Percentiles rank a stretch among this genome's conserved stretches.
phyloP scores from a whole-genome alignment of 2,329 filamentous ascomycete species.

The Apiospora aurea region DNA sequence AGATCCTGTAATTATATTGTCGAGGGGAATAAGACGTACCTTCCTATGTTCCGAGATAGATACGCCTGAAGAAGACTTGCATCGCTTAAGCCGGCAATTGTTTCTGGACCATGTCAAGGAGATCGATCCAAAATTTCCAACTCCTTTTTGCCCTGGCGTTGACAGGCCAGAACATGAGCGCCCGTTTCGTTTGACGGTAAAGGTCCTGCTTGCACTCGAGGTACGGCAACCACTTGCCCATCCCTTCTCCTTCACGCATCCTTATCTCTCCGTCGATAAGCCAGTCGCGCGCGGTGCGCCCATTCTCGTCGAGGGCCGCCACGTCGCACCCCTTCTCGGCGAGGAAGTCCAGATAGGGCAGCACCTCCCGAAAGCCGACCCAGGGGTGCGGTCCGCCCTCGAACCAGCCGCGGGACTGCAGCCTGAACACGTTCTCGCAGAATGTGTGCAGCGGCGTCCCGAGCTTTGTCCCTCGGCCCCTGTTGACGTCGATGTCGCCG shows the following conservation, averaged over 20 bases:
- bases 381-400: background rate
- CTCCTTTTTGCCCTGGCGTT: background rate
- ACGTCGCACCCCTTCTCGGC: background rate
- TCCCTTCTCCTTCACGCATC: background rate
- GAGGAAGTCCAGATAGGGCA: background rate
- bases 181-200: background rate
- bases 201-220: background rate
- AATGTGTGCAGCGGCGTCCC: background rate
- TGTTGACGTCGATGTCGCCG: background rate
- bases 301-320: background rate
- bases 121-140: background rate
- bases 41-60: background rate
- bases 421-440: conserved; percentile 9
- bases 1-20: background rate
- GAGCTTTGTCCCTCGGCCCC: background rate
- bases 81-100: background rate
- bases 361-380: background rate
- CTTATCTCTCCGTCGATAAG: background rate
- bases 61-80: background rate
- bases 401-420: background rate
- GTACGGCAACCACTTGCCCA: background rate
- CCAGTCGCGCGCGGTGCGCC: background rate
- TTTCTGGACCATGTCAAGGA: background rate
- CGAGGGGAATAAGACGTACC: background rate
- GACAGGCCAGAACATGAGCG: background rate